Evolutionary conservation across 495 filamentous ascomycete genomes (phyloP).

Genomic region (Podospora appendiculata): DNA sequence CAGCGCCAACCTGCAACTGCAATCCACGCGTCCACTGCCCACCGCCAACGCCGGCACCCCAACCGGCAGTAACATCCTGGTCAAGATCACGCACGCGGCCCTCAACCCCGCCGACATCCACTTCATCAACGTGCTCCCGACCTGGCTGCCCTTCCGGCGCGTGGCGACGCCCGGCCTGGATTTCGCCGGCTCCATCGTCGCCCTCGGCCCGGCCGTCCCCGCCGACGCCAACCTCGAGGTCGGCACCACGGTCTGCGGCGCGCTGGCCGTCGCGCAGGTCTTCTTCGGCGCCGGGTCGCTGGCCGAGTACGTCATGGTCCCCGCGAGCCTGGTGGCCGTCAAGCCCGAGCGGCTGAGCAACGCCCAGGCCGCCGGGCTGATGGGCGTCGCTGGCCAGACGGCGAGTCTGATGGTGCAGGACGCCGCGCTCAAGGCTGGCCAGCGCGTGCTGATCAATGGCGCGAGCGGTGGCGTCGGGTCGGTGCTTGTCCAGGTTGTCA

Average conservation of each 20-base stretch:
- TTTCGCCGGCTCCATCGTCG: slow-evolving; percentile 30
- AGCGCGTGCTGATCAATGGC: slow-evolving; percentile 31
- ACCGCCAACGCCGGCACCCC: not conserved
- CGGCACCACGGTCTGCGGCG: slow-evolving; percentile 25
- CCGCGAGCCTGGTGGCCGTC: slow-evolving; percentile 8
- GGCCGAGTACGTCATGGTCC: slow-evolving; percentile 29
- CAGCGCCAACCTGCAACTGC: slow-evolving; percentile 6
- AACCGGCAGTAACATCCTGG: slow-evolving; percentile 18
- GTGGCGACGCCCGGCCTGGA: slow-evolving; percentile 32
- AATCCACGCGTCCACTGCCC: slow-evolving; percentile 1
- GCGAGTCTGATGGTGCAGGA: slow-evolving; percentile 12
- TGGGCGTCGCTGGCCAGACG: slow-evolving; percentile 29
- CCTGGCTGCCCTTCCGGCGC: slow-evolving; percentile 22
- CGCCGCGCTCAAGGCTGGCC: slow-evolving; percentile 9
- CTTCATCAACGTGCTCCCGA: slow-evolving; percentile 22
- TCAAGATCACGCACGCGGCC: slow-evolving; percentile 31
- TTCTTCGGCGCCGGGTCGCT: slow-evolving; percentile 24
- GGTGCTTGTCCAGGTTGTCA: slow-evolving; percentile 29
- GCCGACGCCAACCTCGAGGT: not conserved
- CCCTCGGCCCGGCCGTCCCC: slow-evolving; percentile 9
- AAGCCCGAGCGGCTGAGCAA: slow-evolving; percentile 11
- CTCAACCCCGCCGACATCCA: slow-evolving; percentile 35
- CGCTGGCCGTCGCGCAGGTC: slow-evolving; percentile 16
- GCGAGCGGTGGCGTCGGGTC: slow-evolving; percentile 38
- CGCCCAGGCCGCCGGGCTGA: slow-evolving; percentile 24